Percentiles rank a stretch among this genome's conserved stretches.
Conservation (phyloP, 345 rosid species). For the Ricinus communis region DNA sequence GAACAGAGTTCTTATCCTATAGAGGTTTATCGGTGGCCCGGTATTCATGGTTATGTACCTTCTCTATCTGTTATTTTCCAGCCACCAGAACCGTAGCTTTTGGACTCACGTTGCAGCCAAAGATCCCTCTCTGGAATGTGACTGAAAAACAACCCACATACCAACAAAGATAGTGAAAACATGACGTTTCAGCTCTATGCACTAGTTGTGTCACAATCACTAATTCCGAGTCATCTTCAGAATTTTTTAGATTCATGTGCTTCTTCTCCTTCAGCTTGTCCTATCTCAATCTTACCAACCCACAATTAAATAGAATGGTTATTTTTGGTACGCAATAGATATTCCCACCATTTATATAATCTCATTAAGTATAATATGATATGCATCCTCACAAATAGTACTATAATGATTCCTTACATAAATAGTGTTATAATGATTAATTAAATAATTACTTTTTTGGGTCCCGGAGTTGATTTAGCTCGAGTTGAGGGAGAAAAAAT, state of each 20-base stretch:
- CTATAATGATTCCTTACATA: too few species aligned
- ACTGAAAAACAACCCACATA: background rate
- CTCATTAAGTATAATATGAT: too few species aligned
- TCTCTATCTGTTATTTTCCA: background rate
- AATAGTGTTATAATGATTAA: too few species aligned
- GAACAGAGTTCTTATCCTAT: background rate
- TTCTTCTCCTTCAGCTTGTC: too few species aligned
- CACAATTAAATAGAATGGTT: too few species aligned
- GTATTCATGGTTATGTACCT: background rate
- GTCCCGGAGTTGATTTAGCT: too few species aligned
- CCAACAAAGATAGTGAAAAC: slow-evolving; percentile 4
- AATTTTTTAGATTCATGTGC: background rate
- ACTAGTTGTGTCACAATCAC: slow-evolving; percentile 9
- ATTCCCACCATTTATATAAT: too few species aligned
- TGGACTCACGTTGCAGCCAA: background rate
- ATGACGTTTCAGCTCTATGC: slow-evolving; percentile 1
- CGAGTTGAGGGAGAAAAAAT: too few species aligned
- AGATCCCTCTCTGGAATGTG: background rate
- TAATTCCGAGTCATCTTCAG: background rate
- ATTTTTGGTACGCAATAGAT: too few species aligned
- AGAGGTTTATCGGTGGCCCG: background rate
- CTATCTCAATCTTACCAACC: too few species aligned
- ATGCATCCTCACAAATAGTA: too few species aligned
- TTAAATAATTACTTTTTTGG: too few species aligned
- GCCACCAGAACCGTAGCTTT: slow-evolving; percentile 2